Evolutionary conservation across 805 yeast genomes (phyloP).

Genomic region (Yamadazyma phyllophila): DNA sequence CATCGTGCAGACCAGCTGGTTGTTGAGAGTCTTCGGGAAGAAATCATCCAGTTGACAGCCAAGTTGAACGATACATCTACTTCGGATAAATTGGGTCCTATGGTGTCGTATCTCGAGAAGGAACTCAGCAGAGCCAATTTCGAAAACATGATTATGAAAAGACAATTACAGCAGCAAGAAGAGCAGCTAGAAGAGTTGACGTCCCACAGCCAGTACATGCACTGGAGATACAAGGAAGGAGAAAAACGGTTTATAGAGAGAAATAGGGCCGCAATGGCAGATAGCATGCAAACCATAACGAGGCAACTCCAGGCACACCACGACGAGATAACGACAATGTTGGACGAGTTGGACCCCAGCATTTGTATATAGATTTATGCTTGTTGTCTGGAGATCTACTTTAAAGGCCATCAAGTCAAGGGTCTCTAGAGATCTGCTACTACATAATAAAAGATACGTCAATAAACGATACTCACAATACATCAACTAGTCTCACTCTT

Average conservation of each 20-base stretch:
- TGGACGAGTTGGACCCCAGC: constrained; percentile 9
- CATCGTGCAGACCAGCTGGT: constrained; percentile 24
- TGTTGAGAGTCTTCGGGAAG: constrained; percentile 26
- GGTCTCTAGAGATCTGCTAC: too few relatives aligned
- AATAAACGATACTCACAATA: too few relatives aligned
- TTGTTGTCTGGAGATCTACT: too few relatives aligned
- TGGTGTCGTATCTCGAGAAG: constrained; percentile 31
- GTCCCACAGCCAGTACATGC: constrained; percentile 12
- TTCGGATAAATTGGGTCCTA: constrained; percentile 19
- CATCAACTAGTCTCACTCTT: too few relatives aligned
- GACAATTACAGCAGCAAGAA: constrained; percentile 9
- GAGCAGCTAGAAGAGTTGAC: constrained; percentile 8
- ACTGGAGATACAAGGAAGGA: neutral
- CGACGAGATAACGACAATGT: constrained; percentile 4
- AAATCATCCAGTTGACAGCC: constrained; percentile 29
- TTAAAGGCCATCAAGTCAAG: too few relatives aligned
- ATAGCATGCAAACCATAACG: neutral
- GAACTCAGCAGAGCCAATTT: constrained; percentile 29
- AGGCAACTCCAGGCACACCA: constrained; percentile 3
- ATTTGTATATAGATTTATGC: neutral
- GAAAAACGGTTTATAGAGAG: neutral
- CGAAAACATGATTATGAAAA: constrained; percentile 31
- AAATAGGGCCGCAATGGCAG: neutral
- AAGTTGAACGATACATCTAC: constrained; percentile 16
- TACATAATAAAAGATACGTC: too few relatives aligned